Evolutionary conservation across 208 protist genomes (phyloP), one percentile per base, ranked within the genome.

Genomic region (Trypanosomatidae sp.): DNA sequence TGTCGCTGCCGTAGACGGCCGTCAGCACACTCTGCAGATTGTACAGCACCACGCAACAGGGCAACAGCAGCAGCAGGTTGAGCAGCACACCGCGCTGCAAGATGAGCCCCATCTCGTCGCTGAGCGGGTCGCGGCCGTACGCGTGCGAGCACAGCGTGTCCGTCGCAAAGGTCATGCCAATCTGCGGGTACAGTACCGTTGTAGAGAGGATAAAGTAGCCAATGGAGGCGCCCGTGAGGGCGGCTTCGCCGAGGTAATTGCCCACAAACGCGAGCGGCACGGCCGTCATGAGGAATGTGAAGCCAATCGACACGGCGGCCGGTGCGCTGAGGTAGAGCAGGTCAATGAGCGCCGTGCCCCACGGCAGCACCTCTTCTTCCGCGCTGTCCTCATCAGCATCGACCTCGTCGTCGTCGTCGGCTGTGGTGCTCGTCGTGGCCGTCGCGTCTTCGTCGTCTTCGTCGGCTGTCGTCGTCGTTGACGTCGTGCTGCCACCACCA

Each of bases 91-190:
- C 75, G 6, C 81, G 71, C 60, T 90, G 81, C 33, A 90, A 60
- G 20, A 87, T 54, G 13, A 87, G 53, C 1, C 81, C 81, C 45
- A 84, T 62, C 33, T 85, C 73, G 1, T 65, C 56, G 51, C 81
- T 90, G 28, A 70, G 44, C 0, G 58, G 63, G 40, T 86, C 67
- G 21, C 81, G 69, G 35, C 81, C 81, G 50, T 76, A 87, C 67
- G 81, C 76, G 50, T 90, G 81, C 3, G 81, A 86, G 64, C 72
- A 83, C 2, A 90, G 63, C 15, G 81, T 87, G 46, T 90, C 81
- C 43, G 86, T 73, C 6, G 81, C 81, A 39, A 90, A 86, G 18
- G 76, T 90, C 48, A 87, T 61, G 10, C 81, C 81, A 13, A 83
- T 63, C 55, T 71, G 74, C 16, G 81, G 81, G 56, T 90, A 90